Evolutionary conservation across 805 yeast species (phyloP).

Genomic region (Cyberlindnera bimundalis): DNA sequence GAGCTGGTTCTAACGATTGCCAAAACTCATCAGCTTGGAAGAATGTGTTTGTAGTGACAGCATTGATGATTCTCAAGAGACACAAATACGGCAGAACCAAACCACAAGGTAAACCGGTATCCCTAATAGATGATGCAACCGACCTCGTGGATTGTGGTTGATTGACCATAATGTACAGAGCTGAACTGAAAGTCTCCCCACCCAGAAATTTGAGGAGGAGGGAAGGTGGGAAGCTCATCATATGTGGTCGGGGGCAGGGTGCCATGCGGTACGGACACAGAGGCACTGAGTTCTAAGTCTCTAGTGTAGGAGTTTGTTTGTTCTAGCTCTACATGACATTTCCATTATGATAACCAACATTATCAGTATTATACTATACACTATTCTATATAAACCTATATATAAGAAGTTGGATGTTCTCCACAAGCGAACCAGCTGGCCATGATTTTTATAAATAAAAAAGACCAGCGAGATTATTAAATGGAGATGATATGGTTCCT

Average conservation of each 20-base stretch:
- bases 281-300: no score
- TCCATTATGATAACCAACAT: no score
- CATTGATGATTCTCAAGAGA: slow-evolving; percentile 53
- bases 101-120: slow-evolving; percentile 18
- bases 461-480: slow-evolving; percentile 27
- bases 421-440: slow-evolving; percentile 31
- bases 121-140: slow-evolving; percentile 6
- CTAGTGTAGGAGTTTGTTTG: no score
- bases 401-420: slow-evolving; percentile 14
- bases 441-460: no score
- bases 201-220: no score
- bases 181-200: no score
- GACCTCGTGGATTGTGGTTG: neutral
- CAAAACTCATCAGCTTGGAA: slow-evolving; percentile 97
- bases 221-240: no score
- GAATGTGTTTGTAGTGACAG: slow-evolving; percentile 63
- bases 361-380: no score
- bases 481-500: slow-evolving; percentile 16
- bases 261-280: neutral
- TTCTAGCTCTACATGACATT: no score
- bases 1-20: slow-evolving; percentile 94
- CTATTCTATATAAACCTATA: neutral
- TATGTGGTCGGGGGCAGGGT: no score
- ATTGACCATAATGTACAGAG: no score
- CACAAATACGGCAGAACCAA: slow-evolving; percentile 31